phyloP scores from a whole-genome alignment of 1,284 basidiomycete species.

The Mixia osmundae region DNA sequence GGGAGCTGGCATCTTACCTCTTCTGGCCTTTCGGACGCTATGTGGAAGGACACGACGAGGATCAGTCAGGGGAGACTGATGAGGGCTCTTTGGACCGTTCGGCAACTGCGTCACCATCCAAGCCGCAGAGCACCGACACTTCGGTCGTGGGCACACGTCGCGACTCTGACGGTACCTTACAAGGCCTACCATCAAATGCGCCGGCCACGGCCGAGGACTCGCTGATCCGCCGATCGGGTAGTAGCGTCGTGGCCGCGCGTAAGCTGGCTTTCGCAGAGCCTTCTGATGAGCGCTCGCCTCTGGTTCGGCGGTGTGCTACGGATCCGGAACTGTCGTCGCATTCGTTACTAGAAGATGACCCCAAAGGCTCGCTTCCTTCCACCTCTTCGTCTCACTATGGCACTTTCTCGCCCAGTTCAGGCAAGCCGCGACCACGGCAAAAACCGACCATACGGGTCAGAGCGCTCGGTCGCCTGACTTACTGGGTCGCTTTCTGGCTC shows the following conservation, averaged over 20 bases:
- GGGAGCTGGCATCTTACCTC: conserved; percentile 85
- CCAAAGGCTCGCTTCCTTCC: background rate
- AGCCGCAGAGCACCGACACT: too few species aligned
- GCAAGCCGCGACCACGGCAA: too few species aligned
- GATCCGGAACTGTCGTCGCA: too few species aligned
- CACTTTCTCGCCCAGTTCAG: too few species aligned
- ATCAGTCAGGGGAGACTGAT: conserved; percentile 10
- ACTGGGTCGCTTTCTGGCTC: conserved; percentile 49
- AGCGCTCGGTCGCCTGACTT: conserved; percentile 33
- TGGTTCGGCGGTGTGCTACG: too few species aligned
- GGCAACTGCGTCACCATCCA: too few species aligned
- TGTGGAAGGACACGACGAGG: conserved; percentile 55
- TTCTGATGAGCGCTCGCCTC: too few species aligned
- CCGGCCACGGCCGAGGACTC: conserved; percentile 9
- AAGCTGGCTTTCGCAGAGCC: too few species aligned
- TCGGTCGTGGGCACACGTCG: background rate
- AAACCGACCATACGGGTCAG: conserved; percentile 20
- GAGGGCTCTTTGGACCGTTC: background rate
- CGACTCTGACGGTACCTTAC: too few species aligned
- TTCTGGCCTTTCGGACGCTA: conserved; percentile 98
- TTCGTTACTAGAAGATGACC: background rate
- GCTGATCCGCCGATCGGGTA: too few species aligned
- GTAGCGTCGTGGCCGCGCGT: too few species aligned
- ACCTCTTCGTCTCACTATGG: conserved; percentile 11
- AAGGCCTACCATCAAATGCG: conserved; percentile 9